Conservation (phyloP, 2,329 filamentous ascomycete species). For the Colletotrichum siamense region DNA sequence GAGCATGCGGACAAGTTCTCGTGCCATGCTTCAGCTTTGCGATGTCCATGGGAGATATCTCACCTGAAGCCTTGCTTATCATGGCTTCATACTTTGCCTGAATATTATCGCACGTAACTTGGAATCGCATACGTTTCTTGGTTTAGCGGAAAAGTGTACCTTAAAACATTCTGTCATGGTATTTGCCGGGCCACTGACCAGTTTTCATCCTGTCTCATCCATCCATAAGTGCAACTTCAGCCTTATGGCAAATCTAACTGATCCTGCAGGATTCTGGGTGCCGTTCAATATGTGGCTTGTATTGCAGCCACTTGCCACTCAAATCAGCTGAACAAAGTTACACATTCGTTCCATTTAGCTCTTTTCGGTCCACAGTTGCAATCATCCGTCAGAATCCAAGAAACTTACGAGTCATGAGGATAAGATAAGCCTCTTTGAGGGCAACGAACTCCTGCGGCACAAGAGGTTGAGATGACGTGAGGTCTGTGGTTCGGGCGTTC, state of each 20-base stretch:
- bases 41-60: background rate
- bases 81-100: background rate
- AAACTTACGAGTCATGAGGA: background rate
- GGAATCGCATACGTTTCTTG: background rate
- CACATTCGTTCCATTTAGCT: background rate
- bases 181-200: background rate
- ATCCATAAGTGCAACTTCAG: background rate
- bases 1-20: rapidly evolving
- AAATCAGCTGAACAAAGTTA: background rate
- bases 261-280: background rate
- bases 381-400: background rate
- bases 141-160: background rate
- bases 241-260: background rate
- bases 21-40: background rate
- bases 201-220: background rate
- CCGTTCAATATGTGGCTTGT: background rate
- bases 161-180: background rate
- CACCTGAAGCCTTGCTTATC: background rate
- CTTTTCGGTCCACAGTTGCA: background rate
- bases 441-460: background rate
- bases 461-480: background rate
- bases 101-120: background rate
- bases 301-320: background rate
- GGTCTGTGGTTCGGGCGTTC: background rate
- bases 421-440: background rate